These are phyloP conservation scores for Chamaenerion angustifolium DNA, from an alignment of 345 rosid species.

Conservation along the genomic window DNA sequence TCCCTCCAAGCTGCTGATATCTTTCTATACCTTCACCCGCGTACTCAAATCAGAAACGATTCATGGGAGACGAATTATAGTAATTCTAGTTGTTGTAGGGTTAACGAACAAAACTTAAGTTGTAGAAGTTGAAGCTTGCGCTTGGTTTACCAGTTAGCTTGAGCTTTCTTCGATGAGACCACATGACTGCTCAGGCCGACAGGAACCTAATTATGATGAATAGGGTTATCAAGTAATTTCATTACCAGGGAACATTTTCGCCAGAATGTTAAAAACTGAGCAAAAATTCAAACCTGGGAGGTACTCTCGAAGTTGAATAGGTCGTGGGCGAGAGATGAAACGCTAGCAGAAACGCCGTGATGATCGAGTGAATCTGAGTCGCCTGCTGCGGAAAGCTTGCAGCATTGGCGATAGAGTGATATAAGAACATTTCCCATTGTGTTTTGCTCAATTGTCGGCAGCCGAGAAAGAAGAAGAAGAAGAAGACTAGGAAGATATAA, in stretches of 20 bases:
- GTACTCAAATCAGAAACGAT: too few relatives aligned
- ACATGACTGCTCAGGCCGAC: conserved; percentile 52
- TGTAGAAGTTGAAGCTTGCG: neutral
- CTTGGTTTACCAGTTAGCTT: conserved; percentile 62
- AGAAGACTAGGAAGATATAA: too few relatives aligned
- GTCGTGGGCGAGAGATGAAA: conserved; percentile 74
- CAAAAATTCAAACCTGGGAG: conserved; percentile 32
- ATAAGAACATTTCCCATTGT: conserved; percentile 47
- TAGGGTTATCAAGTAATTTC: too few relatives aligned
- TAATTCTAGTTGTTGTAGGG: too few relatives aligned
- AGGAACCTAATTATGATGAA: conserved; percentile 49
- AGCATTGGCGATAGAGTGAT: conserved; percentile 29
- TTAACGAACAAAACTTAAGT: neutral
- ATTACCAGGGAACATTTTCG: too few relatives aligned
- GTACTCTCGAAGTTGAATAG: conserved; percentile 58
- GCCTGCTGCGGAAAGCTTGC: conserved; percentile 26
- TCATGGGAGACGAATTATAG: too few relatives aligned
- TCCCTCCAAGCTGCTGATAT: conserved; percentile 69
- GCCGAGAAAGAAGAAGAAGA: too few relatives aligned
- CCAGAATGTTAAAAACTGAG: too few relatives aligned
- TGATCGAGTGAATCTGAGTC: conserved; percentile 25
- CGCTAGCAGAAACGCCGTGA: conserved; percentile 27
- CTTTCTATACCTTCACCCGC: conserved; percentile 55
- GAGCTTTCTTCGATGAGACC: conserved; percentile 71
- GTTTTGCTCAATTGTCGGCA: too few relatives aligned